phyloP scores from a whole-genome alignment of 1,284 basidiomycete genomes.

The Schizophyllum amplum region DNA sequence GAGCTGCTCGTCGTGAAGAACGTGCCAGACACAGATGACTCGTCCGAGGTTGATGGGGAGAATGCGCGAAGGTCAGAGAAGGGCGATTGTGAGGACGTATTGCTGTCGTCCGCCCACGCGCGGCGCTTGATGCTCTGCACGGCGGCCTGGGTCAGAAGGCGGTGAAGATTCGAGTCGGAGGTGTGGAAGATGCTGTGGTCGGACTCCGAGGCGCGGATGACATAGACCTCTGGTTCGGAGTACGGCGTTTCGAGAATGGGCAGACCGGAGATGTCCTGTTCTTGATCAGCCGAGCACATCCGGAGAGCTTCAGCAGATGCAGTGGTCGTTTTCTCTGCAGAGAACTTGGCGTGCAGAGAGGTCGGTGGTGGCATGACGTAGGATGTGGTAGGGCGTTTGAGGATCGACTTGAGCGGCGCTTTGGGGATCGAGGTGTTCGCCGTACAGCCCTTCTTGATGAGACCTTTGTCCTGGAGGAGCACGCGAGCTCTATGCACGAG shows the following conservation, averaged over 20 bases:
- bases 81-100: neutral
- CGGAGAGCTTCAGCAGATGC: no score
- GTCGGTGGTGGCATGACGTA: neutral
- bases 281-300: neutral
- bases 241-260: neutral
- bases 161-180: neutral
- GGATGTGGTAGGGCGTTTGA: neutral
- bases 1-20: constrained; percentile 15
- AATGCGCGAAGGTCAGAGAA: neutral
- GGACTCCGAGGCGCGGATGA: neutral
- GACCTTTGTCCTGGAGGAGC: neutral
- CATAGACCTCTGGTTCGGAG: neutral
- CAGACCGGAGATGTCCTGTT: neutral
- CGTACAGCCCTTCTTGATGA: neutral
- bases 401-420: neutral
- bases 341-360: neutral
- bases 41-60: neutral
- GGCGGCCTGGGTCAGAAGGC: neutral
- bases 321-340: neutral
- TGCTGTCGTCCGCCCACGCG: neutral
- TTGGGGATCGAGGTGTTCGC: neutral
- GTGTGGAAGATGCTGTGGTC: neutral
- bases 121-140: neutral
- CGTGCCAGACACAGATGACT: neutral
- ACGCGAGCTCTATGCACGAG: neutral